Percentiles rank a stretch among this genome's conserved stretches.
Evolutionary conservation across 331 rosid species (phyloP).

Genomic region (Erythrophleum ivorense): DNA sequence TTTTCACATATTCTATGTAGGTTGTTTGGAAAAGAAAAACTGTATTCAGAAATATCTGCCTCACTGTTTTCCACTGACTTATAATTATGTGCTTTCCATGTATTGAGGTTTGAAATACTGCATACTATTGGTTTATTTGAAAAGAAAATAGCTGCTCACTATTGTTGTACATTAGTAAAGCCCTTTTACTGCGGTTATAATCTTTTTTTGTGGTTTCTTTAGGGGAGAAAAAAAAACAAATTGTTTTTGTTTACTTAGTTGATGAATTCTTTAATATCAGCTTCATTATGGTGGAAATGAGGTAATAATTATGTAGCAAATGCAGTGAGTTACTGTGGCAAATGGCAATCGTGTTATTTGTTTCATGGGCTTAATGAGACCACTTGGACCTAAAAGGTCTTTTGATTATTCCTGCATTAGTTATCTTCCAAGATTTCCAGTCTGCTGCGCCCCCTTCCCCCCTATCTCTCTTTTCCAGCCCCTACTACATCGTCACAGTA

Average conservation of each 20-base stretch:
- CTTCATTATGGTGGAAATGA: conserved; percentile 12
- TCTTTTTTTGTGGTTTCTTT: background rate
- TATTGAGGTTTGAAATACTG: background rate
- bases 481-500: background rate
- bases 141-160: background rate
- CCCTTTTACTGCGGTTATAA: background rate
- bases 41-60: background rate
- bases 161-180: background rate
- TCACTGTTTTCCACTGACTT: background rate
- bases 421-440: conserved; percentile 1
- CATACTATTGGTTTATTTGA: background rate
- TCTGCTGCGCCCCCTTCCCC: background rate
- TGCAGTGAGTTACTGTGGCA: conserved; percentile 12
- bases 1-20: conserved; percentile 1
- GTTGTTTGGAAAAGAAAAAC: background rate
- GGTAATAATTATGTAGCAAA: background rate
- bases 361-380: conserved; percentile 16
- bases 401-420: conserved; percentile 4
- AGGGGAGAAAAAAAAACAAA: background rate
- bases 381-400: conserved; percentile 6
- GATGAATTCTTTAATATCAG: conserved; percentile 4
- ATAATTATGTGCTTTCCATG: background rate
- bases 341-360: background rate
- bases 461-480: background rate
- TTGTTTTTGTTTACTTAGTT: conserved; percentile 20